These are phyloP conservation scores for Mrakia frigida DNA, from an alignment of 768 basidiomycete genomes.

Conservation along the genomic window DNA sequence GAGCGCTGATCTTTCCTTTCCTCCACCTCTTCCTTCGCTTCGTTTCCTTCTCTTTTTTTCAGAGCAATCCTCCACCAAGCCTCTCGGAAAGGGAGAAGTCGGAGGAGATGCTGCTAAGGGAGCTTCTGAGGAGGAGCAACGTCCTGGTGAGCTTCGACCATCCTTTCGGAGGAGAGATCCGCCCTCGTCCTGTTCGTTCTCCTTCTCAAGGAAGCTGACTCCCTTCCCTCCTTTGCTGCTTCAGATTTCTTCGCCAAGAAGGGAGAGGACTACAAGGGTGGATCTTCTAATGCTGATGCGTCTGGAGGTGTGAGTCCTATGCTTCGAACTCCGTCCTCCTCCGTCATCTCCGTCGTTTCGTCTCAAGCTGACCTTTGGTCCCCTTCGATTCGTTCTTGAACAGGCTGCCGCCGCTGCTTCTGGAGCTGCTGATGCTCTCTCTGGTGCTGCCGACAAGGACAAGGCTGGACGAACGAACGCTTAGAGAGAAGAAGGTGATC, in stretches of 20 bases:
- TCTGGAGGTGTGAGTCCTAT: slow-evolving; percentile 12
- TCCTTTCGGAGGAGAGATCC: no score
- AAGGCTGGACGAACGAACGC: slow-evolving; percentile 5
- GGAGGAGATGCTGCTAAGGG: slow-evolving; percentile 24
- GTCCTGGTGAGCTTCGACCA: slow-evolving; percentile 23
- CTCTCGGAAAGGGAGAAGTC: slow-evolving; percentile 30
- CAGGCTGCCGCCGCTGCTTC: slow-evolving; percentile 6
- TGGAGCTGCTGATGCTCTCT: slow-evolving; percentile 14
- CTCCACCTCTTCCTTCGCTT: background rate
- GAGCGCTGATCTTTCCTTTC: background rate
- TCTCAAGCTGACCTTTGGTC: background rate
- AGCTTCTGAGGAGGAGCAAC: slow-evolving; percentile 31
- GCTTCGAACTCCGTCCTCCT: background rate
- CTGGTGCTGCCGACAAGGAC: slow-evolving; percentile 12
- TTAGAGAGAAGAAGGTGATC: background rate
- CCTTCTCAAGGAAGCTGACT: background rate
- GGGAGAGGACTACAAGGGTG: slow-evolving; percentile 25
- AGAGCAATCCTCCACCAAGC: slow-evolving; percentile 18
- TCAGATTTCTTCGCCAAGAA: slow-evolving; percentile 27
- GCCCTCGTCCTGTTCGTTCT: background rate
- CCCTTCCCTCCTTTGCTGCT: background rate
- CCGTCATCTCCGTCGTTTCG: background rate
- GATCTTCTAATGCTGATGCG: background rate
- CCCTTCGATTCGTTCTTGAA: background rate
- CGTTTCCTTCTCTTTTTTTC: background rate